A percentile compares a stretch with the other conserved stretches of the same genome.
phyloP scores from a whole-genome alignment of 352 stramenopile genomes.

The Albugo candida region DNA sequence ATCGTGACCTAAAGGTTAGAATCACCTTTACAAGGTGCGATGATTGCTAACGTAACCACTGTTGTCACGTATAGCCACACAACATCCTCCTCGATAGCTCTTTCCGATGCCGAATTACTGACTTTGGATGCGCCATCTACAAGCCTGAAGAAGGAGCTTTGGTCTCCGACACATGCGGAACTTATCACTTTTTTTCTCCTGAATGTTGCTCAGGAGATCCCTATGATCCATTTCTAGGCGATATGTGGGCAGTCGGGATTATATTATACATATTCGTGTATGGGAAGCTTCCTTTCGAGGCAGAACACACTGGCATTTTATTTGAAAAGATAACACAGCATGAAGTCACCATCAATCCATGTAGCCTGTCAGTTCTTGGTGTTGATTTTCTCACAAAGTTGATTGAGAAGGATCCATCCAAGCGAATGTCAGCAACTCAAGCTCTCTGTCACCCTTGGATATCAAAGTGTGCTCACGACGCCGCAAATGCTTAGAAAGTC shows the following conservation, averaged over 20 bases:
- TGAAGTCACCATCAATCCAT: conserved; percentile 11
- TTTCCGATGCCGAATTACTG: conserved; percentile 61
- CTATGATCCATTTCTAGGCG: conserved; percentile 67
- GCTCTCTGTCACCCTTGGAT: too few species aligned
- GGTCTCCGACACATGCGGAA: conserved; percentile 67
- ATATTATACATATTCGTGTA: conserved; percentile 77
- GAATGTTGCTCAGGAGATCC: conserved; percentile 68
- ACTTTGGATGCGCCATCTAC: conserved; percentile 71
- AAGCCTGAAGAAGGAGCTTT: conserved; percentile 3
- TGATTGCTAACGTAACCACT: conserved; percentile 17
- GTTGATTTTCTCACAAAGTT: too few species aligned
- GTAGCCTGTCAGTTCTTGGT: too few species aligned
- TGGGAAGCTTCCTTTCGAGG: conserved; percentile 58
- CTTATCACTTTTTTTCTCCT: conserved; percentile 80
- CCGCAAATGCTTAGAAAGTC: too few species aligned
- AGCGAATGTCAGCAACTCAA: too few species aligned
- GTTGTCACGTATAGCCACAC: conserved; percentile 48
- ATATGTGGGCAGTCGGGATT: conserved; percentile 74
- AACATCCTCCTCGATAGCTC: conserved; percentile 74
- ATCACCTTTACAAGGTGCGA: background rate
- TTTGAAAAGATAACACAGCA: conserved; percentile 51
- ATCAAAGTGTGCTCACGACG: too few species aligned
- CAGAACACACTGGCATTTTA: conserved; percentile 43
- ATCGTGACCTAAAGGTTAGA: conserved; percentile 78
- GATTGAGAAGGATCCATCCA: too few species aligned